Base-by-base conservation (phyloP, 108 stramenopile genomes). In the Conticribra weissflogii region DNA sequence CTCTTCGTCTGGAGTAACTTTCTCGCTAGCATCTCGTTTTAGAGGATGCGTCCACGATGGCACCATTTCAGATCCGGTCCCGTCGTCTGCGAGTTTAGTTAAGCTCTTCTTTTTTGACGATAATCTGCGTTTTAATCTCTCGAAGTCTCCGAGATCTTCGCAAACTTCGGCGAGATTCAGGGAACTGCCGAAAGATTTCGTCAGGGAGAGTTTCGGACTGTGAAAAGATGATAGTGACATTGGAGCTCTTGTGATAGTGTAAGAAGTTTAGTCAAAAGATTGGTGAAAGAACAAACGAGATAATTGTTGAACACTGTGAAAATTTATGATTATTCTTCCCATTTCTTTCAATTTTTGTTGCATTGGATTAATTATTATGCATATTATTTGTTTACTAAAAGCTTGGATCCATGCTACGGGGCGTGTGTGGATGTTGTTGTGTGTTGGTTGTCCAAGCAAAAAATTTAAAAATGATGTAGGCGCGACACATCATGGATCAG, bases 161-260 rank as follows among this genome's bases (percentile, higher is more conserved):
- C n/a, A n/a, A n/a, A 21, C 5, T 51, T 68, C 67, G 21, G 67
- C 59, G 21, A 70, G 41, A 33, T 49, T 70, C 28, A 70, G 41
- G 21, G 33, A 41, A 21, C 49, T 31, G 3, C 51, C 68, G 68
- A 70, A 70, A 59, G 55, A 58, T 23, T 12, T 23, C n/a, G 68
- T 70, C 21, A 70, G 68, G 7, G 59, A 47, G 23, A 70, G 57
- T 22, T 70, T 59, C 3, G 68, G 68, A 47, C 58, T 70, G 46
- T 60, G 59, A n/a, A 49, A 22, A 45, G 59, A 48, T 18, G 28
- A 16, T 3, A 70, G 58, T 9, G 68, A 59, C 68, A 70, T 70
- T 23, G 5, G 22, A 12, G 59, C 12, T 41, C 5, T 9, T 41
- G 5, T 5, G 8, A 9, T 41, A 41, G 5, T 41, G 36, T n/a